A percentile compares a stretch with the other conserved stretches of the same genome.
Evolutionary conservation across 208 protist species (phyloP).

Genomic region (Leishmania tarentolae): DNA sequence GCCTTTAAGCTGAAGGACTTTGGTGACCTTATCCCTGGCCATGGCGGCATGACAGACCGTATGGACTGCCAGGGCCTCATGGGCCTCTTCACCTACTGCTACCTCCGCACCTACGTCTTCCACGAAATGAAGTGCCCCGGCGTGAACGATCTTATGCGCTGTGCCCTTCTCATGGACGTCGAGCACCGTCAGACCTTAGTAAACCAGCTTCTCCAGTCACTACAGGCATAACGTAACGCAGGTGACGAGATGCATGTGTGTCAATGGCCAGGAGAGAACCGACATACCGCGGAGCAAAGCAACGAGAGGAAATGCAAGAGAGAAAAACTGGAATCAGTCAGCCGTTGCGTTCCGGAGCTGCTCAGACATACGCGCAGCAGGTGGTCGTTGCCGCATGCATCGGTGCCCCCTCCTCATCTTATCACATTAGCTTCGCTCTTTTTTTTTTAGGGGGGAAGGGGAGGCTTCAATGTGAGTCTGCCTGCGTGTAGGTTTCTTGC

Average conservation of each 20-base stretch:
- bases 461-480: not conserved
- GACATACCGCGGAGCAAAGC: not conserved
- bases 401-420: not conserved
- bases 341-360: not conserved
- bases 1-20: conserved; percentile 99
- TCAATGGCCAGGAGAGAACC: not conserved
- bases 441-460: not conserved
- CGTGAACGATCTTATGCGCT: conserved; percentile 46
- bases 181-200: conserved; percentile 43
- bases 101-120: conserved; percentile 81
- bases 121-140: conserved; percentile 52
- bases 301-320: not conserved
- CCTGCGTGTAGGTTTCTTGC: not conserved
- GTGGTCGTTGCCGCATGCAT: not conserved
- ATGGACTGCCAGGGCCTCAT: conserved; percentile 98
- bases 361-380: not conserved
- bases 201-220: conserved; percentile 42
- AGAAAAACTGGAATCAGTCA: not conserved
- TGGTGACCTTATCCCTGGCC: conserved; percentile 97
- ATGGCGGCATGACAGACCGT: conserved; percentile 98
- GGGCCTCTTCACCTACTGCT: conserved; percentile 92
- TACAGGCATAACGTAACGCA: conserved; percentile 17
- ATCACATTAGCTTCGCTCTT: not conserved
- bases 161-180: conserved; percentile 46
- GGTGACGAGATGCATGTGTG: not conserved